A percentile compares a stretch with the other conserved stretches of the same genome.
Conservation (phyloP, 1,284 basidiomycete species). For the Trichosporon sp. region DNA sequence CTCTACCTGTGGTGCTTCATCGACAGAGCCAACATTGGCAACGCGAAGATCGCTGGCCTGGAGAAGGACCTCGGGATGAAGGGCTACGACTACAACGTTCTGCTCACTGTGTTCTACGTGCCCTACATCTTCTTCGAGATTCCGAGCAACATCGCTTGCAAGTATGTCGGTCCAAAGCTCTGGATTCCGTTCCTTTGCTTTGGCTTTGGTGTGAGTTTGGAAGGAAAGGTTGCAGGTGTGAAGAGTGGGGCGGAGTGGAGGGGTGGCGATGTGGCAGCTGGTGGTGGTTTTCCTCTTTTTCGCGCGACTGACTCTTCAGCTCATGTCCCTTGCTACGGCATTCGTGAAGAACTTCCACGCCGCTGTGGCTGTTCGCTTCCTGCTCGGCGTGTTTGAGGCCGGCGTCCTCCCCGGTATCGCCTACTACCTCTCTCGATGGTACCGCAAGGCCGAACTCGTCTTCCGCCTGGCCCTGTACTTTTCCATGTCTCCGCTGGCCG, state of each 20-base stretch:
- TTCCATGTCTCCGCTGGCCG: conserved; percentile 10
- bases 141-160: conserved; percentile 19
- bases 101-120: conserved; percentile 21
- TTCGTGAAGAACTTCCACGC: conserved; percentile 24
- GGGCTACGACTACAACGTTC: conserved; percentile 23
- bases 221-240: too few relatives aligned
- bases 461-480: conserved; percentile 18
- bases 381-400: conserved; percentile 35
- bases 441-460: conserved; percentile 18
- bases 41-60: conserved; percentile 22
- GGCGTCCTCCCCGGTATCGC: conserved; percentile 34
- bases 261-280: too few relatives aligned
- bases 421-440: conserved; percentile 28
- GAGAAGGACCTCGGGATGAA: conserved; percentile 17
- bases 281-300: neutral
- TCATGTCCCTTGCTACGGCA: conserved; percentile 26
- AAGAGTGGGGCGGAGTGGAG: too few relatives aligned
- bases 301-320: conserved; percentile 14
- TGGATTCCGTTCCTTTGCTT: conserved; percentile 24
- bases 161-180: conserved; percentile 18
- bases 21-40: conserved; percentile 22
- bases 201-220: conserved; percentile 19
- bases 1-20: conserved; percentile 22
- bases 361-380: conserved; percentile 19
- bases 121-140: conserved; percentile 28